Conservation (phyloP, 2,329 filamentous ascomycete species). For the Fusarium siculi region DNA sequence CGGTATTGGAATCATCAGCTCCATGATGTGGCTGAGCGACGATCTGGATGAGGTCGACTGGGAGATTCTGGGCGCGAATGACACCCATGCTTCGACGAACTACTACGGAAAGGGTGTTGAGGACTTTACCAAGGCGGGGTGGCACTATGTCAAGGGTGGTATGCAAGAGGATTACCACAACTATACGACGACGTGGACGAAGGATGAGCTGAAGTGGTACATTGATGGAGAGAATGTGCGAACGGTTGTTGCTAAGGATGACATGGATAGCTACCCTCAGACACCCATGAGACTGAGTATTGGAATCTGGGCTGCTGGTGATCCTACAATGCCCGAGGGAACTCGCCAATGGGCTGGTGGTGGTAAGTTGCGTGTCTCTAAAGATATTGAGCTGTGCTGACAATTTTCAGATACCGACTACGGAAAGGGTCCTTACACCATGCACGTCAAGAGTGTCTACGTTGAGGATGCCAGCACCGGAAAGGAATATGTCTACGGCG, state of each 20-base stretch:
- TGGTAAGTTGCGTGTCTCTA: constrained; percentile 1
- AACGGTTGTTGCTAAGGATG: constrained; percentile 69
- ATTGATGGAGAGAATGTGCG: constrained; percentile 76
- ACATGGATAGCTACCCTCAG: constrained; percentile 75
- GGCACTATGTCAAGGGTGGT: constrained; percentile 64
- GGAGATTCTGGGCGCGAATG: constrained; percentile 79
- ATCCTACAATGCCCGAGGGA: constrained; percentile 63
- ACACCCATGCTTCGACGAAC: constrained; percentile 73
- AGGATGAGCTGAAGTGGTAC: constrained; percentile 72
- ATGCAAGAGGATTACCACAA: constrained; percentile 75
- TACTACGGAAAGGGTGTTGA: constrained; percentile 81
- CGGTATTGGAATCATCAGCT: constrained; percentile 81
- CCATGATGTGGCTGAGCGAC: constrained; percentile 85
- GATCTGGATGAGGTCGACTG: constrained; percentile 90
- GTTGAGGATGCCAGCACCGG: constrained; percentile 70
- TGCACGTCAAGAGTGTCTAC: constrained; percentile 73
- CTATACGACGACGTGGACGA: constrained; percentile 80
- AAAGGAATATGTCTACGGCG: constrained; percentile 73
- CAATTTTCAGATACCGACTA: constrained; percentile 66
- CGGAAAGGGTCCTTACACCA: constrained; percentile 72
- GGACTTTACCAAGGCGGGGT: constrained; percentile 70
- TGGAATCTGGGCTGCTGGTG: constrained; percentile 73
- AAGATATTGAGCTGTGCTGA: neutral
- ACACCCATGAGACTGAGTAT: constrained; percentile 78
- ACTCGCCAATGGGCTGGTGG: constrained; percentile 79